These are phyloP conservation scores for Aschersonia sp. DNA, from an alignment of 2,329 filamentous ascomycete species.

Conservation along the genomic window DNA sequence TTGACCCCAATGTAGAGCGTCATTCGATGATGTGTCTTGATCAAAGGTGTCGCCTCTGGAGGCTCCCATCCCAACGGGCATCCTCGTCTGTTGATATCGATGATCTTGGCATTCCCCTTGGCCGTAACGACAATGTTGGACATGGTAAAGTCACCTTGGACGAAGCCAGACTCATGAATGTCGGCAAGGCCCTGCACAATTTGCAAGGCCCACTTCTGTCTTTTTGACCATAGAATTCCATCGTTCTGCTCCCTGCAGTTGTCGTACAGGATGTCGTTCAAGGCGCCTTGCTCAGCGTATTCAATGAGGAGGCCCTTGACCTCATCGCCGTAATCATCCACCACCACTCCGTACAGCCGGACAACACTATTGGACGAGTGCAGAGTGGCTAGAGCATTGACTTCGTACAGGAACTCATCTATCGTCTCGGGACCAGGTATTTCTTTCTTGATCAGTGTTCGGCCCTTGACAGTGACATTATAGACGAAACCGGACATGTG, in stretches of 20 bases:
- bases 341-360: conserved; percentile 71
- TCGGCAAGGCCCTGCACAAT: conserved; percentile 81
- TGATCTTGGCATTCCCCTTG: conserved; percentile 79
- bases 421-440: conserved; percentile 91
- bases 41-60: conserved; percentile 73
- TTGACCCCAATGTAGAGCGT: conserved; percentile 98
- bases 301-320: conserved; percentile 85
- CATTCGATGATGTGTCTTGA: conserved; percentile 78
- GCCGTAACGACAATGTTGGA: conserved; percentile 93
- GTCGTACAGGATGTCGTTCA: conserved; percentile 87
- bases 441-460: conserved; percentile 85
- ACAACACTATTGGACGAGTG: conserved; percentile 64
- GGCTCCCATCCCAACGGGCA: conserved; percentile 97
- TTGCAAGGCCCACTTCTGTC: conserved; percentile 80
- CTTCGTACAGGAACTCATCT: conserved; percentile 94
- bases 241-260: conserved; percentile 42
- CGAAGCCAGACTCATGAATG: conserved; percentile 90
- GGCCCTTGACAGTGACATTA: conserved; percentile 60
- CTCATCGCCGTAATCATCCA: conserved; percentile 69
- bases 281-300: conserved; percentile 71
- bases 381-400: conserved; percentile 80
- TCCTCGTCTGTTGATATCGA: conserved; percentile 95
- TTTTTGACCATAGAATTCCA: conserved; percentile 49
- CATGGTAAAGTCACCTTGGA: conserved; percentile 93
- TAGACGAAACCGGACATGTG: conserved; percentile 97